These are phyloP conservation scores for Xanthoconium separans DNA, from an alignment of 1,284 basidiomycete species.

Conservation along the genomic window DNA sequence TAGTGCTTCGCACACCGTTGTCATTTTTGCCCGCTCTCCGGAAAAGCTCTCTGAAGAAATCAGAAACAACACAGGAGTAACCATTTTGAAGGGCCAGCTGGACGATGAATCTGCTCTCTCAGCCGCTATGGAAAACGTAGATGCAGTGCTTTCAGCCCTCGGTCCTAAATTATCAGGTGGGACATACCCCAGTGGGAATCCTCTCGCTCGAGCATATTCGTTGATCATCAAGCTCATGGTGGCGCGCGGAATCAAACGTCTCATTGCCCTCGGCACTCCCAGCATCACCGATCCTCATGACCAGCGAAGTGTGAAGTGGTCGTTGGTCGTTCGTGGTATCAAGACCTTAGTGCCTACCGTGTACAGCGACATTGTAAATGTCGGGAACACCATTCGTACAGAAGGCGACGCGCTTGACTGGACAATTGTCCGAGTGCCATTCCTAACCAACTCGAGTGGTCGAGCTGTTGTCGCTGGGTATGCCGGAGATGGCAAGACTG, in stretches of 20 bases:
- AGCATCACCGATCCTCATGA: conserved; percentile 63
- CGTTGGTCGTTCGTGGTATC: conserved; percentile 42
- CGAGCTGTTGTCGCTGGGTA: conserved; percentile 56
- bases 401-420: conserved; percentile 53
- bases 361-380: conserved; percentile 49
- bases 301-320: conserved; percentile 50
- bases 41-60: conserved; percentile 58
- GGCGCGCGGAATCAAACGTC: conserved; percentile 47
- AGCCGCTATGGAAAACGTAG: conserved; percentile 52
- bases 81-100: conserved; percentile 54
- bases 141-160: conserved; percentile 64
- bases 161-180: conserved; percentile 45
- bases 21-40: conserved; percentile 62
- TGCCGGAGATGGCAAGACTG: conserved; percentile 58
- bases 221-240: conserved; percentile 56
- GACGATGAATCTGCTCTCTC: conserved; percentile 48
- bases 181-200: conserved; percentile 47
- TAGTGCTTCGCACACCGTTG: conserved; percentile 43
- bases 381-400: conserved; percentile 53
- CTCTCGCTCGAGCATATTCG: conserved; percentile 59
- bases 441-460: conserved; percentile 48
- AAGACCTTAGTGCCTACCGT: conserved; percentile 37
- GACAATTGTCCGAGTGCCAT: conserved; percentile 65
- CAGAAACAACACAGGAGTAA: conserved; percentile 42
- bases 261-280: conserved; percentile 64